These are phyloP conservation scores for Dendrostoma leiphaemia DNA, from an alignment of 2,329 filamentous ascomycete species.

Conservation along the genomic window DNA sequence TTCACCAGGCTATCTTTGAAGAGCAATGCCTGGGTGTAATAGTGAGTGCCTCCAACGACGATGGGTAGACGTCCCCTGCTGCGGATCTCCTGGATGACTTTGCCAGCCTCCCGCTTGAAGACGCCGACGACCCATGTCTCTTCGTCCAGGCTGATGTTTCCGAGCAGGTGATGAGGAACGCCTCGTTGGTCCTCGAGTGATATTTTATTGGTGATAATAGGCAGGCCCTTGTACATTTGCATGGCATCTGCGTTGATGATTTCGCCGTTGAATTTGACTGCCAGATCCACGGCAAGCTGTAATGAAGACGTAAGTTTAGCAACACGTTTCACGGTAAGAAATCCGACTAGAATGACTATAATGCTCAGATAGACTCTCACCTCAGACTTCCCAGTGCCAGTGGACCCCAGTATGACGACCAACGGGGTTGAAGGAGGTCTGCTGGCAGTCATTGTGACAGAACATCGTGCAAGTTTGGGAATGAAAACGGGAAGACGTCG, in stretches of 20 bases:
- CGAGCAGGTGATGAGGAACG: slow-evolving; percentile 84
- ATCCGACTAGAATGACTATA: background rate
- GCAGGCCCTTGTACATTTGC: slow-evolving; percentile 91
- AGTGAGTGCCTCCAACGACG: slow-evolving; percentile 90
- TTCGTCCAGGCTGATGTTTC: slow-evolving; percentile 71
- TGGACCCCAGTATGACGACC: slow-evolving; percentile 82
- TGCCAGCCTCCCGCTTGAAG: slow-evolving; percentile 69
- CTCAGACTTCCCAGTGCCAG: slow-evolving; percentile 91
- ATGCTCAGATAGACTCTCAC: slow-evolving; percentile 45
- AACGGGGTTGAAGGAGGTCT: slow-evolving; percentile 56
- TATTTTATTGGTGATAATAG: slow-evolving; percentile 95
- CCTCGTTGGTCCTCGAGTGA: slow-evolving; percentile 70
- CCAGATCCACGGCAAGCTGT: slow-evolving; percentile 86
- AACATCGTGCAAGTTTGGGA: slow-evolving; percentile 17
- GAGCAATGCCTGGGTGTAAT: slow-evolving; percentile 86
- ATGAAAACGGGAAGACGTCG: background rate
- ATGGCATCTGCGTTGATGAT: slow-evolving; percentile 97
- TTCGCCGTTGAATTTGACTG: slow-evolving; percentile 80
- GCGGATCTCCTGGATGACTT: slow-evolving; percentile 74
- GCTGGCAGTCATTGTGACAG: slow-evolving; percentile 34
- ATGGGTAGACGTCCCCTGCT: slow-evolving; percentile 79
- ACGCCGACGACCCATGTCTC: slow-evolving; percentile 80
- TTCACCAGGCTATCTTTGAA: slow-evolving; percentile 70
- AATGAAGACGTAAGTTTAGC: slow-evolving; percentile 9
- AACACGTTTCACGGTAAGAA: slow-evolving; percentile 20